A percentile compares a stretch with the other conserved stretches of the same genome.
Conservation (phyloP, 371 early-diverging fungal genomes). For the Encephalitozoon intestinalis region DNA sequence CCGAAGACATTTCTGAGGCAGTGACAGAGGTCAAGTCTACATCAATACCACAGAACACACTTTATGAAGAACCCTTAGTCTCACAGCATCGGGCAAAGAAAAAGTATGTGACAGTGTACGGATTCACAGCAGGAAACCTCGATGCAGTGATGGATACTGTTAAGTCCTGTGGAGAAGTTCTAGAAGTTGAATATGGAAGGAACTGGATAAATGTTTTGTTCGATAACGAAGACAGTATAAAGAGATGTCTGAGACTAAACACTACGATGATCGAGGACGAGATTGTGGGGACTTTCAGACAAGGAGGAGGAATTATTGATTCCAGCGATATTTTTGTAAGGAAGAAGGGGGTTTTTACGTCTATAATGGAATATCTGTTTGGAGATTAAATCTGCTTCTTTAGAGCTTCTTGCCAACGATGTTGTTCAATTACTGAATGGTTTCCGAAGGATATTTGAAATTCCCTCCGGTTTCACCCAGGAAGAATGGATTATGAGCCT, state of each 20-base stretch:
- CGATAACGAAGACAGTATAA: conserved; percentile 34
- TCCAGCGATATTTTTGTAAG: conserved; percentile 42
- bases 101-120: conserved; percentile 47
- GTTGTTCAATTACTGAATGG: background rate
- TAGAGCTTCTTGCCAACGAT: background rate
- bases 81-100: conserved; percentile 7
- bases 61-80: conserved; percentile 19
- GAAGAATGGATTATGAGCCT: conserved; percentile 42
- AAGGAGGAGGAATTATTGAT: conserved; percentile 26
- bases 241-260: conserved; percentile 35
- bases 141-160: conserved; percentile 46
- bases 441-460: background rate
- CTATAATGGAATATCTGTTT: conserved; percentile 55
- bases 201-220: conserved; percentile 58
- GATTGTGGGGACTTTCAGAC: conserved; percentile 57
- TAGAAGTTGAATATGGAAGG: conserved; percentile 55
- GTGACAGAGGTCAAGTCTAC: background rate
- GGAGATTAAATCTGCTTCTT: conserved; percentile 44
- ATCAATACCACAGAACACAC: conserved; percentile 45
- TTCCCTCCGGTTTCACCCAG: background rate
- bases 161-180: conserved; percentile 34
- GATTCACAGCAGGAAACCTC: conserved; percentile 51
- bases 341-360: conserved; percentile 52
- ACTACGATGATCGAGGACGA: conserved; percentile 51
- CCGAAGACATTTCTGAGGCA: background rate